Percentiles rank a stretch among this genome's conserved stretches.
These are phyloP conservation scores for Knufia fluminis DNA, from an alignment of 2,329 filamentous ascomycete species.

Conservation along the genomic window DNA sequence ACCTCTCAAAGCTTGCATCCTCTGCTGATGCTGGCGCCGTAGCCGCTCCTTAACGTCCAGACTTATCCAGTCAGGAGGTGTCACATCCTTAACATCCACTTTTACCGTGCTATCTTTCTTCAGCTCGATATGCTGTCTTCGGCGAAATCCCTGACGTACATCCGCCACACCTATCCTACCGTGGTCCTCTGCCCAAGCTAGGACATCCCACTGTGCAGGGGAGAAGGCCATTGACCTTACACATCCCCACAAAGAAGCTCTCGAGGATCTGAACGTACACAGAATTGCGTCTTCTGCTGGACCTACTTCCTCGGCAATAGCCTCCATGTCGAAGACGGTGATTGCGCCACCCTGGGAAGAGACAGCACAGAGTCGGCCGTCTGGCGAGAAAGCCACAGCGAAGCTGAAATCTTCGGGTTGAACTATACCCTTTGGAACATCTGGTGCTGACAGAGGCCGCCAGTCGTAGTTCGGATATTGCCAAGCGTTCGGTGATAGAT, in stretches of 20 bases:
- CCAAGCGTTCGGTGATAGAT: conserved; percentile 23
- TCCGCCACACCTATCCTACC: conserved; percentile 40
- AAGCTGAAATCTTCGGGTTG: conserved; percentile 39
- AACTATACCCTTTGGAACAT: conserved; percentile 32
- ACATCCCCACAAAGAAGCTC: conserved; percentile 64
- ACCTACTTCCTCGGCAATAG: conserved; percentile 16
- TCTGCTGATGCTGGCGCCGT: conserved; percentile 18
- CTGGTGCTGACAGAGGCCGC: conserved; percentile 31
- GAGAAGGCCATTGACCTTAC: conserved; percentile 88
- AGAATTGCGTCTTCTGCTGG: conserved; percentile 45
- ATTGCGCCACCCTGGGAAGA: conserved; percentile 42
- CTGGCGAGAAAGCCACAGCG: conserved; percentile 41
- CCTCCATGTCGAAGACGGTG: conserved; percentile 35
- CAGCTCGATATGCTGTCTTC: conserved; percentile 34
- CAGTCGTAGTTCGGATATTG: conserved; percentile 34
- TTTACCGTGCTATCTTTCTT: conserved; percentile 19
- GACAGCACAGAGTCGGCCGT: conserved; percentile 40
- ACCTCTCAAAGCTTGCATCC: conserved; percentile 16
- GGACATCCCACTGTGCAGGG: conserved; percentile 76
- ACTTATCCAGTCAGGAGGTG: conserved; percentile 17
- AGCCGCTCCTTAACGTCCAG: conserved; percentile 20
- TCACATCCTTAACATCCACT: conserved; percentile 20
- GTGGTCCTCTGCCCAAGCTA: conserved; percentile 90
- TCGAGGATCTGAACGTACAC: conserved; percentile 67
- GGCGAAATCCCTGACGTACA: conserved; percentile 37